phyloP scores from a whole-genome alignment of 805 yeast genomes.

The Saccharomycopsis fibuligera region DNA sequence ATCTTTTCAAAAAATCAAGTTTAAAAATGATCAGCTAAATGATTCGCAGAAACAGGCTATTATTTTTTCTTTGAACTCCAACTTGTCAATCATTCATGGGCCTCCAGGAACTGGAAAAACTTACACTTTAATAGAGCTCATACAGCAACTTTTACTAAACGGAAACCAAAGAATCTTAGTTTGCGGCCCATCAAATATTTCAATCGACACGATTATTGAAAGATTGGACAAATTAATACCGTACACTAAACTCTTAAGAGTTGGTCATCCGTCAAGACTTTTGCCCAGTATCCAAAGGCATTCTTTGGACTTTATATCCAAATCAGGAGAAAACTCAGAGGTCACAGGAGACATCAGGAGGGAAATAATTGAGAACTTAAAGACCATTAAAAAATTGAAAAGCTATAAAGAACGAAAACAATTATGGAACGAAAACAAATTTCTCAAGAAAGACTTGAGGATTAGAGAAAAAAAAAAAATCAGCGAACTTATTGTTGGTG shows the following conservation, averaged over 20 bases:
- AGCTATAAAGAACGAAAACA: conserved; percentile 57
- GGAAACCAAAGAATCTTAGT: conserved; percentile 54
- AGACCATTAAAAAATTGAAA: conserved; percentile 53
- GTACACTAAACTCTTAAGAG: conserved; percentile 54
- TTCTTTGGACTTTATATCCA: conserved; percentile 69
- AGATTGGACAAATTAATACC: conserved; percentile 45
- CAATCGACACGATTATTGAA: conserved; percentile 88
- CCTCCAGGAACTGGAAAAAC: conserved; percentile 85
- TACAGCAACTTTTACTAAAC: conserved; percentile 59
- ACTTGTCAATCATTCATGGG: conserved; percentile 59
- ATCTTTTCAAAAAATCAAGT: conserved; percentile 24
- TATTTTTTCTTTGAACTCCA: conserved; percentile 53
- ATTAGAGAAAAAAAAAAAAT: conserved; percentile 59
- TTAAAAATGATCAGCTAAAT: conserved; percentile 38
- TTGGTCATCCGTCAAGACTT: conserved; percentile 92
- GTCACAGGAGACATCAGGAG: conserved; percentile 59
- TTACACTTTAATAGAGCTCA: conserved; percentile 73
- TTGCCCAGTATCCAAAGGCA: conserved; percentile 55
- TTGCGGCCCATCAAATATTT: conserved; percentile 90
- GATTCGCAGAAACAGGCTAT: conserved; percentile 72
- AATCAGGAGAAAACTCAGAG: conserved; percentile 49
- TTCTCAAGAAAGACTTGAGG: conserved; percentile 62
- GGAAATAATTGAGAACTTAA: conserved; percentile 62
- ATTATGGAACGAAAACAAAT: conserved; percentile 63
- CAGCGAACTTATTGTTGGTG: conserved; percentile 46